These are phyloP conservation scores for Murraya koenigii DNA, from an alignment of 345 rosid genomes.

Conservation along the genomic window DNA sequence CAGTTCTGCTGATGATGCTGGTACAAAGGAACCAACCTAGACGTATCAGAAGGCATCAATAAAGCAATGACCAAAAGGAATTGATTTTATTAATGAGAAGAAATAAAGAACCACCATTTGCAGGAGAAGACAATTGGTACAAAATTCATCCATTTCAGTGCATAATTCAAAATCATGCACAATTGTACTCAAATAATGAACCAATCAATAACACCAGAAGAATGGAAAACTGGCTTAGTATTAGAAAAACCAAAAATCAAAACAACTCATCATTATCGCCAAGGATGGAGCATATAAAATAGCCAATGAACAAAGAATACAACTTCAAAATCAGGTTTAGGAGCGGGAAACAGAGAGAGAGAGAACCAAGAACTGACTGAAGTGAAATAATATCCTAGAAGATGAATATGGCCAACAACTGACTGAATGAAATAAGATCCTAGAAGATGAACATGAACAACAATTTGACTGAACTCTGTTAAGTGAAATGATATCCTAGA, in stretches of 20 bases:
- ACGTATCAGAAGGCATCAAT: slow-evolving; percentile 29
- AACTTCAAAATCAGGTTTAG: neutral
- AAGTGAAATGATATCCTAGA: neutral
- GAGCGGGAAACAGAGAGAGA: neutral
- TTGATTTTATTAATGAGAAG: slow-evolving; percentile 8
- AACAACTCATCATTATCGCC: neutral
- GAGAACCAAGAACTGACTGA: neutral
- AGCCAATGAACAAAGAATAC: neutral
- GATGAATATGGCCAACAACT: neutral
- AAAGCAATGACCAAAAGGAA: slow-evolving; percentile 6
- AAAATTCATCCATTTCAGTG: slow-evolving; percentile 2
- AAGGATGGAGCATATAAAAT: neutral
- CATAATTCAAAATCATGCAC: neutral
- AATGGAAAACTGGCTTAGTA: neutral
- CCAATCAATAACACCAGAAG: neutral
- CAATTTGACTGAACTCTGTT: neutral
- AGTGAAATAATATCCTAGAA: neutral
- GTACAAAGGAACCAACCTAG: slow-evolving; percentile 97
- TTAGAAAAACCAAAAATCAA: slow-evolving; percentile 1
- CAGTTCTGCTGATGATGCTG: slow-evolving; percentile 74
- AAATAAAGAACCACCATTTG: slow-evolving; percentile 3
- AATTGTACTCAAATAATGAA: neutral
- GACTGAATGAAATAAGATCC: neutral
- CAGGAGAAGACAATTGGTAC: neutral
- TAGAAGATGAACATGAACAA: neutral